Evolutionary conservation across 1,139 yeast species (phyloP), one percentile per base, ranked within the genome.

Genomic region (Candida sp.): DNA sequence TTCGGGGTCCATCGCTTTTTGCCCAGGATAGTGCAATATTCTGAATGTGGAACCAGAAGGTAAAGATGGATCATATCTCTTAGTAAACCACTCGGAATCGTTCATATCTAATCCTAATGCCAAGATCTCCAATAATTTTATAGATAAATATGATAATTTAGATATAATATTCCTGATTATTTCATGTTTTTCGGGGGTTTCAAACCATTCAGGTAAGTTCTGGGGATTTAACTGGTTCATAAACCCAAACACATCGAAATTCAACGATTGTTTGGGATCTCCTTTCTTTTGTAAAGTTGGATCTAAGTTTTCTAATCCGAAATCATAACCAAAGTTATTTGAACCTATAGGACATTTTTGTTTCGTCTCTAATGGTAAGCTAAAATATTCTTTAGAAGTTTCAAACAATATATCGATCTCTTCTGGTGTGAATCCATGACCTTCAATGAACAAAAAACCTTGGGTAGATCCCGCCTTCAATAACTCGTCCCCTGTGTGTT

Each of bases 391-490:
- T 46, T 71, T 66, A n/a, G 89, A 79, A 41, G 81, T 51, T 8
- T 56, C 60, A 53, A 86, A 85, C 36, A 81, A 61, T 2, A 58
- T 58, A 43, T 79, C 77, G 5, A 85, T 84, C 49, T 84, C 90
- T 4, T 64, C 60, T 45, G 75, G 75, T 0, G 79, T 63, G 56
- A 86, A 82, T 5, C 77, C 83, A 49, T 86, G 88, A 6, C 93
- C 91, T 53, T 84, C 87, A 5, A 86, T 69, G 53, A 84, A 83
- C 37, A 86, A 66, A 54, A 87, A 86, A 0, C 95, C 95, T 49
- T 84, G 84, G 0, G 79, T 64, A 12, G 79, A 68, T 5, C 89
- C 88, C 1, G 93, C 93, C 4, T 77, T 66, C 8, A 84, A 69
- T 15, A 87, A 69, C 41, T 73, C 66, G 5, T 68, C 69, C 0